Percentiles rank a stretch among this genome's conserved stretches.
phyloP scores from a whole-genome alignment of 768 basidiomycete genomes.

The Amanita rimosa region DNA sequence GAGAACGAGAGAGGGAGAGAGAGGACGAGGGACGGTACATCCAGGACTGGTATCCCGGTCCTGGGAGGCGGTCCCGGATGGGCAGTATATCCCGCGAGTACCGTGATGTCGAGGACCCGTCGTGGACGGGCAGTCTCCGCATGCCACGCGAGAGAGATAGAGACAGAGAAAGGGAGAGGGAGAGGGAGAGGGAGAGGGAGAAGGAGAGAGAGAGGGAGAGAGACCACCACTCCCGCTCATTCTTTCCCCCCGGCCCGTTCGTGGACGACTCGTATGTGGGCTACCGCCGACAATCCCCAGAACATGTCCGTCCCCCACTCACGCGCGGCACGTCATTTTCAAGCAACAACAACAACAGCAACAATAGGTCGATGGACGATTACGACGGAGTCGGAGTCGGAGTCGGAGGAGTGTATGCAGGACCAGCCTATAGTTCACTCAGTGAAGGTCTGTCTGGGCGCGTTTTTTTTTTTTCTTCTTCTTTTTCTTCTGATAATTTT shows the following conservation, averaged over 20 bases:
- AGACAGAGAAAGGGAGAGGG: background rate
- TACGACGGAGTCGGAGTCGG: no score
- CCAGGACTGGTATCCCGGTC: background rate
- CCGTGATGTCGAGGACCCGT: background rate
- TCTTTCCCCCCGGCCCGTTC: background rate
- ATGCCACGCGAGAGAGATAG: background rate
- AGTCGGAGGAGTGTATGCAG: no score
- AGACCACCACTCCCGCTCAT: background rate
- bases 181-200: background rate
- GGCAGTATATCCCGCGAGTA: background rate
- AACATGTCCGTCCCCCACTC: background rate
- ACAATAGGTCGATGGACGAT: slow-evolving; percentile 1
- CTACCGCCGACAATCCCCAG: slow-evolving; percentile 1
- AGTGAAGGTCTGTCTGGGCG: slow-evolving; percentile 1
- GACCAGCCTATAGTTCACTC: no score
- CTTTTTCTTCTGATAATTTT: background rate
- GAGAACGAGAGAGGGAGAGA: no score
- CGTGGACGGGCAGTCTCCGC: slow-evolving; percentile 1
- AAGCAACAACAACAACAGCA: background rate
- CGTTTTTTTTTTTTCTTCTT: no score
- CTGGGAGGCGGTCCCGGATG: background rate
- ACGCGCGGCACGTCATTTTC: slow-evolving; percentile 1
- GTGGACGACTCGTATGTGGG: background rate
- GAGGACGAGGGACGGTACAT: background rate
- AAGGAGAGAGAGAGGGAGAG: background rate